Evolutionary conservation across 106 monocot genomes (phyloP), one percentile per base, ranked within the genome.

Genomic region (Dioscorea zingiberensis): DNA sequence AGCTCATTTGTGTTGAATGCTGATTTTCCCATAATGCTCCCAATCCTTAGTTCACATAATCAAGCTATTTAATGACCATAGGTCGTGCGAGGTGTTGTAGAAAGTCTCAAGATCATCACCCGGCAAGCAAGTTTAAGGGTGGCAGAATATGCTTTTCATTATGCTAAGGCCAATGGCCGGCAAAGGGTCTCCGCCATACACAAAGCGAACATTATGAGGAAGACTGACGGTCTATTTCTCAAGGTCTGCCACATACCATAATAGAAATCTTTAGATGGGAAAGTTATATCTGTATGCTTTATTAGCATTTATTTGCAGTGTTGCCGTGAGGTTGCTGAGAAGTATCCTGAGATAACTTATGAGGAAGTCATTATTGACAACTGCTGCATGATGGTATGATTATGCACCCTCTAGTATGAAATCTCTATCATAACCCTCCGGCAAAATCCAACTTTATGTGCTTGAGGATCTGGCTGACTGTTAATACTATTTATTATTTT

Each of bases 121-220:
- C 76, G 95, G 25, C 91, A 91, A 25, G 95, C 95, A 44, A 92
- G 95, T 76, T 58, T 92, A 26, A 85, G 95, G 63, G 95, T 97
- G 15, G 91, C 95, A 63, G 95, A 97, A 61, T 97, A 97, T 79
- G 95, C 95, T 62, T 92, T 95, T 72, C 85, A 91, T 59, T 95
- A 91, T 83, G 95, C 95, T 16, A 76, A 84, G 73, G 24, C 88
- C 15, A 74, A 97, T 73, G 88, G 91, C 24, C 77, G 91, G 16
- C 44, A 92, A 53, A 92, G 88, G 71, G 91, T 97, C n/a, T 97
- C 95, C 25, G 95, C 95, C 21, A 97, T 91, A 56, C 95, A 97
- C 67, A 97, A 97, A 77, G 95, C 95, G 60, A 97, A 97, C 73
- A 97, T 97, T 44, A 97, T 97, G 95, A 83, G 88, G 67, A 97